A percentile compares a stretch with the other conserved stretches of the same genome.
Evolutionary conservation across 2,329 filamentous ascomycete species (phyloP).

Genomic region (Corynespora cassiicola): DNA sequence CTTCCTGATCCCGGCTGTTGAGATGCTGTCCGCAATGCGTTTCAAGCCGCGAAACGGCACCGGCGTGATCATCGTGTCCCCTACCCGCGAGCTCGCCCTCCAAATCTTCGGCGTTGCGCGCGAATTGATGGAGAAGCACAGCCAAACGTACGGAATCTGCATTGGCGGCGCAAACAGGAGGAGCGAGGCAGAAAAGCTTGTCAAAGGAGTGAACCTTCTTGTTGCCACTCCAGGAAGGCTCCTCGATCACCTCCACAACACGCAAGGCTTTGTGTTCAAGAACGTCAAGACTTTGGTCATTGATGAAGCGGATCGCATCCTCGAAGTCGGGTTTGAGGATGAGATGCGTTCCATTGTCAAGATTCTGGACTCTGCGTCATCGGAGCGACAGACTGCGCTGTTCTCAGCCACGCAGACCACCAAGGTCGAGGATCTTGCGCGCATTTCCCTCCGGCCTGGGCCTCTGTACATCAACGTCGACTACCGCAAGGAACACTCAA

Average conservation of each 20-base stretch:
- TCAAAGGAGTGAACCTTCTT: conserved; percentile 91
- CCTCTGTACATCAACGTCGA: conserved; percentile 98
- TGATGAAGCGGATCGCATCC: conserved; percentile 94
- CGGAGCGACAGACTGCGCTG: conserved; percentile 93
- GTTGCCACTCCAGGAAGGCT: conserved; percentile 93
- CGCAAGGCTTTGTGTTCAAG: conserved; percentile 87
- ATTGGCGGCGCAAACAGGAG: conserved; percentile 92
- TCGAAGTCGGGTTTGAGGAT: conserved; percentile 98
- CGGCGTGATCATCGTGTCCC: conserved; percentile 90
- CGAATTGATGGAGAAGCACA: conserved; percentile 91
- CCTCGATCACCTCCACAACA: conserved; percentile 93
- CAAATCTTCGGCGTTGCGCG: conserved; percentile 96
- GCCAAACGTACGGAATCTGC: conserved; percentile 93
- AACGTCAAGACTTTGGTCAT: conserved; percentile 92
- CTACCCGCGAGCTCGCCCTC: conserved; percentile 89
- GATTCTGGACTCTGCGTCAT: conserved; percentile 82
- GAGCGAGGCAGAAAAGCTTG: conserved; percentile 91
- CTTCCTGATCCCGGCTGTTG: conserved; percentile 91
- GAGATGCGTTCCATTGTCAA: conserved; percentile 98
- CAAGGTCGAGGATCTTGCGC: conserved; percentile 94
- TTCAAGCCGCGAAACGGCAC: conserved; percentile 91
- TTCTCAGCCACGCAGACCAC: conserved; percentile 99
- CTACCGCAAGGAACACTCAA: conserved; percentile 85
- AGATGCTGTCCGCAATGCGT: conserved; percentile 86
- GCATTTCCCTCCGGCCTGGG: conserved; percentile 89